phyloP scores from a whole-genome alignment of 192 early-diverging fungal species.

The Linnemannia exigua region DNA sequence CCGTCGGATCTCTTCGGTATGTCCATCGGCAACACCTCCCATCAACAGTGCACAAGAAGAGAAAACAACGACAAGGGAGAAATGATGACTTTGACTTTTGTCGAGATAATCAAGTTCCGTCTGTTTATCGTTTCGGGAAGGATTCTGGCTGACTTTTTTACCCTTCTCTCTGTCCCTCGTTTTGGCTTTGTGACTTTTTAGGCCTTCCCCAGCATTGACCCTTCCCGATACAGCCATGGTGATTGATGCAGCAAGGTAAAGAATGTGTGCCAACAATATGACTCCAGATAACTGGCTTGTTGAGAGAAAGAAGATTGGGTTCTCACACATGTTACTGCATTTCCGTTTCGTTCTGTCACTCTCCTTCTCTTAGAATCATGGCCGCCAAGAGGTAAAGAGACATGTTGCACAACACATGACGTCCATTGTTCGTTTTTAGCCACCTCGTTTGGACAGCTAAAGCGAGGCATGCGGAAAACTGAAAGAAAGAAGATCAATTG shows the following conservation, averaged over 20 bases:
- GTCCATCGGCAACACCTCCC: conserved; percentile 7
- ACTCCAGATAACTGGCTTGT: not conserved
- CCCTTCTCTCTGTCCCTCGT: conserved; percentile 9
- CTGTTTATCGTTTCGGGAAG: conserved; percentile 16
- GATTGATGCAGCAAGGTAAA: conserved; percentile 57
- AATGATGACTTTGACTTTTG: conserved; percentile 2
- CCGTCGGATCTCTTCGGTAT: conserved; percentile 61
- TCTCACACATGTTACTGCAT: conserved; percentile 5
- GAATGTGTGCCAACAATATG: conserved; percentile 7
- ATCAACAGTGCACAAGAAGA: not conserved
- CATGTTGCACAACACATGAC: not conserved
- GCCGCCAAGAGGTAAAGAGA: conserved; percentile 55
- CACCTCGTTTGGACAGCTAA: not conserved
- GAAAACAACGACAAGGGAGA: not conserved
- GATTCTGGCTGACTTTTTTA: conserved; percentile 5
- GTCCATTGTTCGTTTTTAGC: conserved; percentile 13
- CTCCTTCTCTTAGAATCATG: conserved; percentile 37
- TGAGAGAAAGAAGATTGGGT: not conserved
- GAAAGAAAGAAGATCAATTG: not conserved
- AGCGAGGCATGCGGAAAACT: not conserved
- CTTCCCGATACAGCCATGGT: conserved; percentile 52
- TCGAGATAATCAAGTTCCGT: conserved; percentile 7
- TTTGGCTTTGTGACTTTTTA: conserved; percentile 9
- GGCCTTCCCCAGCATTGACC: conserved; percentile 48
- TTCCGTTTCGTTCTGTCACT: not conserved